These are phyloP conservation scores for maize (Zea mays) DNA, from an alignment of 176 grass and related monocot genomes.

Conservation along the genomic window Zm-B73-REFERENCE-NAM-5.0 NC_050096.1:3118501-3119000, in stretches of 20 bases:
- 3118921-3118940: conserved; percentile 91
- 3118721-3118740: conserved; percentile 60
- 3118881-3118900: conserved; percentile 88
- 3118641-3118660: conserved; percentile 42
- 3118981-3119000: too few relatives aligned
- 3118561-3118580: conserved; percentile 87
- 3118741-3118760: conserved; percentile 66
- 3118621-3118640: conserved; percentile 51
- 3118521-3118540: conserved; percentile 91
- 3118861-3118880: conserved; percentile 68
- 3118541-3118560: conserved; percentile 76
- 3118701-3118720: conserved; percentile 41
- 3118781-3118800: conserved; percentile 90
- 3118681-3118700: conserved; percentile 55
- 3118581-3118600: conserved; percentile 97
- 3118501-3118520: conserved; percentile 82
- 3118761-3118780: conserved; percentile 51
- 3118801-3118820: conserved; percentile 90
- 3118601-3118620: conserved; percentile 80
- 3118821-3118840: conserved; percentile 73
- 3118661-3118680: conserved; percentile 61
- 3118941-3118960: conserved; percentile 96
- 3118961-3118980: conserved; percentile 26
- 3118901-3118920: conserved; percentile 78
- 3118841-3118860: conserved; percentile 81